A percentile compares a stretch with the other conserved stretches of the same genome.
phyloP scores from a whole-genome alignment of 2,329 filamentous ascomycete genomes.

The Plectosphaerella plurivora region DNA sequence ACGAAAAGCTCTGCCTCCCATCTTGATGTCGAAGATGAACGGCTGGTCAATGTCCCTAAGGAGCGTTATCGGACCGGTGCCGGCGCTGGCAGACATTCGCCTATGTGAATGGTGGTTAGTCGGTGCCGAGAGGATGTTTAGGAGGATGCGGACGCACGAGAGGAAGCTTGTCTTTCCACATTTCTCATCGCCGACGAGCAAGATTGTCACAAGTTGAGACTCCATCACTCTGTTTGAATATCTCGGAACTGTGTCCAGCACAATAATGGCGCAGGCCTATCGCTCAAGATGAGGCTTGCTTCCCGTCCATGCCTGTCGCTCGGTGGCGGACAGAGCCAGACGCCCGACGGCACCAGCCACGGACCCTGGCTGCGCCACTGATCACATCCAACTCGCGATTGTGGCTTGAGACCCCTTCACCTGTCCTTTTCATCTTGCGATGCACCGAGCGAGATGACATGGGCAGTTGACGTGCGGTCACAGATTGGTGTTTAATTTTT shows the following conservation, averaged over 20 bases:
- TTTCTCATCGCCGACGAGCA: constrained; percentile 54
- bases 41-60: constrained; percentile 57
- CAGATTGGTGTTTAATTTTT: too few relatives aligned
- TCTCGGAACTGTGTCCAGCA: constrained; percentile 1
- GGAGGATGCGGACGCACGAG: constrained; percentile 41
- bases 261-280: constrained; percentile 11
- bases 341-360: neutral
- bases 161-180: constrained; percentile 60
- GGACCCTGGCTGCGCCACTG: too few relatives aligned
- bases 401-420: too few relatives aligned
- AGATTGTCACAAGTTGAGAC: constrained; percentile 42
- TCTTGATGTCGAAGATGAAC: constrained; percentile 51
- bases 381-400: too few relatives aligned
- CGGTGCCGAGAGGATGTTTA: neutral
- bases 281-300: neutral
- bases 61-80: constrained; percentile 37
- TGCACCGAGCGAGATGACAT: too few relatives aligned
- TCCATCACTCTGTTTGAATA: constrained; percentile 32
- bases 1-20: constrained; percentile 34
- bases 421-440: too few relatives aligned
- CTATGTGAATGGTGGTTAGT: constrained; percentile 24
- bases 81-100: constrained; percentile 44
- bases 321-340: neutral
- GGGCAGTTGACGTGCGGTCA: too few relatives aligned
- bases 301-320: neutral